phyloP scores from a whole-genome alignment of 2,329 filamentous ascomycete species.

The Lasiodiplodia theobromae region DNA sequence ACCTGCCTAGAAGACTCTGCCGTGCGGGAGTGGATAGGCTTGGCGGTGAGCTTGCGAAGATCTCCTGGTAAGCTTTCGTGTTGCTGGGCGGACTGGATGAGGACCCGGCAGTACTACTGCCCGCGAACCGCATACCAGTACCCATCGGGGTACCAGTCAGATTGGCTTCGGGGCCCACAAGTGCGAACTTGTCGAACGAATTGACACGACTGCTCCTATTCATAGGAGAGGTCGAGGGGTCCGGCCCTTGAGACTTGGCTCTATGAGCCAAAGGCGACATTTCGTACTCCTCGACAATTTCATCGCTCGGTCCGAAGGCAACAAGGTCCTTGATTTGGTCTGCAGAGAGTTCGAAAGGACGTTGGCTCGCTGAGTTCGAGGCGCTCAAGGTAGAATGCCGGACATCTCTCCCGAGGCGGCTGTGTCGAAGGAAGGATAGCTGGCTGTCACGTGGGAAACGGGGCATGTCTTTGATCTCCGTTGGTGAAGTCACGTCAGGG shows the following conservation, averaged over 20 bases:
- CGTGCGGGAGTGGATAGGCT: neutral
- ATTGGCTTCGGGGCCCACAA: slow-evolving; percentile 45
- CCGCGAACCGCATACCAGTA: slow-evolving; percentile 45
- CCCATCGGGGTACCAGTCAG: slow-evolving; percentile 47
- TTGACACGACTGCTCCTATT: slow-evolving; percentile 36
- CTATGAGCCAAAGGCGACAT: slow-evolving; percentile 1
- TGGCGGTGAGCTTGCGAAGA: slow-evolving; percentile 7
- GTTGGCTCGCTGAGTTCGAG: neutral
- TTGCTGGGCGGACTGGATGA: slow-evolving; percentile 5
- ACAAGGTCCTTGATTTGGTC: neutral
- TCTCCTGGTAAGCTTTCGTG: neutral
- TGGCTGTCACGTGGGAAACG: slow-evolving; percentile 18
- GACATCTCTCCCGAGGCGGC: neutral
- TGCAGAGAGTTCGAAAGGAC: neutral
- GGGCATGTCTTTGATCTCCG: neutral
- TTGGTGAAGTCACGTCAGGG: slow-evolving; percentile 18
- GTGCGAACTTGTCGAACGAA: slow-evolving; percentile 45
- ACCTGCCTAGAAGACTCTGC: neutral
- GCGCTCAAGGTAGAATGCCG: neutral
- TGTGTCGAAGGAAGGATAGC: slow-evolving; percentile 8
- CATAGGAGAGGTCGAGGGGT: neutral
- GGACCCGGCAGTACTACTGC: slow-evolving; percentile 40
- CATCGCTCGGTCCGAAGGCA: neutral
- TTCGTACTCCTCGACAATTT: slow-evolving; percentile 2
- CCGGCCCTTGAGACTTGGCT: neutral